These are phyloP conservation scores for Leptomonas pyrrhocoris DNA, from an alignment of 208 protist genomes.

Conservation along the genomic window DNA sequence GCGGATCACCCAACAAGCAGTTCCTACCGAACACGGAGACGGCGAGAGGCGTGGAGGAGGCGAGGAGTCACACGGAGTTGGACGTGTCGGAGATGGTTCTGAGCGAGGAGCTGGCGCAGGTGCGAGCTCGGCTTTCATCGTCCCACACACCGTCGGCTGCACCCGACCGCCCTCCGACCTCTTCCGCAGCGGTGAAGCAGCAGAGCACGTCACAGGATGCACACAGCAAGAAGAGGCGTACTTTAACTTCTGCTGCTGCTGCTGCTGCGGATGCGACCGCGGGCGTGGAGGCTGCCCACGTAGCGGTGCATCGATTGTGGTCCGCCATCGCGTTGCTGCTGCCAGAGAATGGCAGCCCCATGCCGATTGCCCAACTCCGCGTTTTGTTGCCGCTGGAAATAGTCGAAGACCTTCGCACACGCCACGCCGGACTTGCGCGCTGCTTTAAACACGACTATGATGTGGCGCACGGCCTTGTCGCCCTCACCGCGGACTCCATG, in stretches of 20 bases:
- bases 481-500: slow-evolving; percentile 17
- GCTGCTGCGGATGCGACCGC: neutral
- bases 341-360: slow-evolving; percentile 18
- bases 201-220: neutral
- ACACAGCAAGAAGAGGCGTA: neutral
- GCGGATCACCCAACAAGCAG: neutral
- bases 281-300: neutral
- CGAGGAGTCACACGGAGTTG: neutral
- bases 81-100: slow-evolving; percentile 29
- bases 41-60: neutral
- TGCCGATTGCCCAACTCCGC: slow-evolving; percentile 37
- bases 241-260: too few relatives aligned
- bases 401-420: slow-evolving; percentile 19
- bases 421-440: slow-evolving; percentile 40
- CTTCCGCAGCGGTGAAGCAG: neutral
- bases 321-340: slow-evolving; percentile 16
- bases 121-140: neutral
- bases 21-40: too few relatives aligned
- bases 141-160: neutral
- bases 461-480: neutral
- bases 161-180: neutral
- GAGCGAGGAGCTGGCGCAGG: slow-evolving; percentile 23
- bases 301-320: slow-evolving; percentile 3
- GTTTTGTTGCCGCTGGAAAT: slow-evolving; percentile 32
- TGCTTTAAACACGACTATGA: slow-evolving; percentile 38